A percentile compares a stretch with the other conserved stretches of the same genome.
These are phyloP conservation scores for Priceomyces fermenticarens DNA, from an alignment of 805 yeast genomes.

Conservation along the genomic window DNA sequence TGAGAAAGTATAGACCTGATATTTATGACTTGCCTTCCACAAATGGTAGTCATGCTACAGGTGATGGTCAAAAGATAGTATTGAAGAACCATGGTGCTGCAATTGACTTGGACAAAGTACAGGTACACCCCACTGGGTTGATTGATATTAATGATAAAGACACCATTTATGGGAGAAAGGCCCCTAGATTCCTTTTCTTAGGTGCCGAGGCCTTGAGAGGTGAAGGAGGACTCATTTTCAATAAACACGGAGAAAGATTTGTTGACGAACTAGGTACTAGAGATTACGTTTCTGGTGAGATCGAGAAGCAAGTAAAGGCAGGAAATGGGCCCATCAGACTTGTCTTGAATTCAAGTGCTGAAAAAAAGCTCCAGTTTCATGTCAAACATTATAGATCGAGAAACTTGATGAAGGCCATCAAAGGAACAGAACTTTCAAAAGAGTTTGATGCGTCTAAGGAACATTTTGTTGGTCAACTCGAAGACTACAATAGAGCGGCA, in stretches of 20 bases:
- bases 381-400: slow-evolving; percentile 56
- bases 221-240: slow-evolving; percentile 60
- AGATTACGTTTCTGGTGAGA: slow-evolving; percentile 58
- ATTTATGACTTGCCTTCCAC: slow-evolving; percentile 55
- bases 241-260: slow-evolving; percentile 51
- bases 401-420: slow-evolving; percentile 48
- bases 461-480: slow-evolving; percentile 30
- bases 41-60: slow-evolving; percentile 60
- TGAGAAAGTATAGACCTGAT: slow-evolving; percentile 58
- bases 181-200: slow-evolving; percentile 51
- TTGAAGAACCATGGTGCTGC: slow-evolving; percentile 50
- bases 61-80: slow-evolving; percentile 60
- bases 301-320: slow-evolving; percentile 39
- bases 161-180: slow-evolving; percentile 30
- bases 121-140: slow-evolving; percentile 67
- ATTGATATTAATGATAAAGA: slow-evolving; percentile 49
- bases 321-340: slow-evolving; percentile 49
- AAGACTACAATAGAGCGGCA: slow-evolving; percentile 41
- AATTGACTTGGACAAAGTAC: slow-evolving; percentile 64
- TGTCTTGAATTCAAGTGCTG: slow-evolving; percentile 47
- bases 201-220: slow-evolving; percentile 69
- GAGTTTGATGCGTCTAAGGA: slow-evolving; percentile 31
- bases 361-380: slow-evolving; percentile 45
- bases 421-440: slow-evolving; percentile 42
- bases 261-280: slow-evolving; percentile 60